Evolutionary conservation across 148 eudicot species (phyloP).

Genomic region (Arbutus unedo): DNA sequence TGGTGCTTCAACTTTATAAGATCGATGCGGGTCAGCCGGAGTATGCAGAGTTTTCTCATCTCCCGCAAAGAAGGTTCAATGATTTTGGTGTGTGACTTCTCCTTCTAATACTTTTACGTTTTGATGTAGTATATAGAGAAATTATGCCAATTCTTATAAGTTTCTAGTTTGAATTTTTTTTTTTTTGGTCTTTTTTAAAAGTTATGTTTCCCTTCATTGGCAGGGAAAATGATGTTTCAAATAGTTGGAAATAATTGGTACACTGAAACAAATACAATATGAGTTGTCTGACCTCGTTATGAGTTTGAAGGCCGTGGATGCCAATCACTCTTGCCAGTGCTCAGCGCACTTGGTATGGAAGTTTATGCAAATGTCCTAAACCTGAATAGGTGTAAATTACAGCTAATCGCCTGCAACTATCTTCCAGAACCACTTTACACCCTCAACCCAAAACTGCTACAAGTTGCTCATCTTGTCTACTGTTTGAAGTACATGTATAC

Average conservation of each 20-base stretch:
- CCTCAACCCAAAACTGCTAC: not conserved
- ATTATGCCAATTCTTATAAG: not conserved
- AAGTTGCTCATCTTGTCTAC: not conserved
- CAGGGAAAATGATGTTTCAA: not conserved
- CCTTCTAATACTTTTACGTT: not conserved
- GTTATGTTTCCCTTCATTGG: not conserved
- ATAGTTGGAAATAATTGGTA: not conserved
- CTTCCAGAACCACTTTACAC: not conserved
- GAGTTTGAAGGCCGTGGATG: not conserved
- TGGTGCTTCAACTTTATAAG: conserved; percentile 84
- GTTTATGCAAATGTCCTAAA: not conserved
- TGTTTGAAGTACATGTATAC: not conserved
- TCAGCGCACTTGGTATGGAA: not conserved
- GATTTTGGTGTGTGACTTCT: conserved; percentile 58
- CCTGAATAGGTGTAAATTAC: not conserved
- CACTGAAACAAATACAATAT: not conserved
- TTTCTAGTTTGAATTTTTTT: not conserved
- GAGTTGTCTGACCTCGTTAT: not conserved
- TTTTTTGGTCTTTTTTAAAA: not conserved
- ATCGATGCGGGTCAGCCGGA: conserved; percentile 68
- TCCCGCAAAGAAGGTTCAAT: conserved; percentile 61
- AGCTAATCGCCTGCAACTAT: not conserved
- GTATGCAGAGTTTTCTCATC: conserved; percentile 86
- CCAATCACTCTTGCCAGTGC: not conserved
- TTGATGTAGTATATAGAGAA: not conserved